Conservation (phyloP, 2,329 filamentous ascomycete species). For the Chaetomium olivaceum region DNA sequence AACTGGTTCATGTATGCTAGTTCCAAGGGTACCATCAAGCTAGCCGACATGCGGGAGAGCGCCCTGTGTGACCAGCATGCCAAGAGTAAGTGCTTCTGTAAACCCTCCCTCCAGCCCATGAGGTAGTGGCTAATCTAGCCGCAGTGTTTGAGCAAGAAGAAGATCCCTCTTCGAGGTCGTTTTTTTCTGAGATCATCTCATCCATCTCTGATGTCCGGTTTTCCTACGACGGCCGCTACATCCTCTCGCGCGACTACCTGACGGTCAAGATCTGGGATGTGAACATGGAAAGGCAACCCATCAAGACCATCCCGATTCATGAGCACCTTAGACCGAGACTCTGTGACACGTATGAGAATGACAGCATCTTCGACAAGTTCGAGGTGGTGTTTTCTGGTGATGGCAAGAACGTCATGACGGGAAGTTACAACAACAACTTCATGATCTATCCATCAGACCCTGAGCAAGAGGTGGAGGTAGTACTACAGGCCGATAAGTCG, state of each 20-base stretch:
- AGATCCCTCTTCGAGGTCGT: slow-evolving; percentile 92
- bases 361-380: slow-evolving; percentile 99
- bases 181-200: slow-evolving; percentile 99
- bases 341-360: slow-evolving; percentile 98
- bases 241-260: slow-evolving; percentile 94
- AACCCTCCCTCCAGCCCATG: slow-evolving; percentile 13
- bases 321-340: slow-evolving; percentile 91
- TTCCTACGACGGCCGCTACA: slow-evolving; percentile 93
- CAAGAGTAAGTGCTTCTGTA: slow-evolving; percentile 70
- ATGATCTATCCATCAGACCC: slow-evolving; percentile 99
- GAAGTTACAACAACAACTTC: slow-evolving; percentile 99
- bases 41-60: slow-evolving; percentile 97
- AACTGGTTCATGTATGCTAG: slow-evolving; percentile 99
- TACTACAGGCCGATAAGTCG: slow-evolving; percentile 96
- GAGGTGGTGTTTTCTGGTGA: slow-evolving; percentile 98
- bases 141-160: slow-evolving; percentile 98
- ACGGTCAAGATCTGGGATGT: slow-evolving; percentile 99
- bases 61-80: slow-evolving; percentile 94
- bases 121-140: slow-evolving; percentile 7
- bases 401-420: slow-evolving; percentile 98
- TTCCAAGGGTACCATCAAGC: slow-evolving; percentile 97
- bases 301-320: slow-evolving; percentile 99
- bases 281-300: slow-evolving; percentile 95
- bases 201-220: slow-evolving; percentile 99
- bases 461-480: slow-evolving; percentile 94